phyloP scores from a whole-genome alignment of 257 asterid species.

The Gentiana dahurica region DNA sequence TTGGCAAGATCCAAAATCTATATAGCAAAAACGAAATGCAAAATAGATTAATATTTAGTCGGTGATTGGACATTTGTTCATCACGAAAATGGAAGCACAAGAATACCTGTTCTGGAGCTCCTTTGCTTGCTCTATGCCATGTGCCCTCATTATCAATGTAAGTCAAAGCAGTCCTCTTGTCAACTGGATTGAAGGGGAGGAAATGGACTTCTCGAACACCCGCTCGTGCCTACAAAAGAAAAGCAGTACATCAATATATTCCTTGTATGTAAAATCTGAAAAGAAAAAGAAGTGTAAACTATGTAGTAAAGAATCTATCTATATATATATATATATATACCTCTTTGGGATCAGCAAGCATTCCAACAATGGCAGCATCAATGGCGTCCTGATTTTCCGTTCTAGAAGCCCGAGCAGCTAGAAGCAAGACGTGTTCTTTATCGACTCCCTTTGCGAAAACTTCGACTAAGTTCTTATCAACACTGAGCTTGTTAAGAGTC shows the following conservation, averaged over 20 bases:
- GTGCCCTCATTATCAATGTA: conserved; percentile 62
- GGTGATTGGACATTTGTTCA: not conserved
- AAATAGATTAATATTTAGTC: conserved; percentile 3
- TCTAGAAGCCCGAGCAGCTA: conserved; percentile 94
- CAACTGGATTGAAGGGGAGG: conserved; percentile 95
- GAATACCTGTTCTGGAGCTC: conserved; percentile 96
- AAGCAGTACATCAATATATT: not conserved
- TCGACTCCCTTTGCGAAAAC: conserved; percentile 79
- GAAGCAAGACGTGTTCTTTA: conserved; percentile 65
- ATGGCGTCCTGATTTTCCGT: conserved; percentile 92
- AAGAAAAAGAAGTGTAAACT: not conserved
- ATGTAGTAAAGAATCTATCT: not conserved
- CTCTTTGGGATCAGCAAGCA: conserved; percentile 98
- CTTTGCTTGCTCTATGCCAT: conserved; percentile 97
- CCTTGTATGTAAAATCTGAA: not conserved
- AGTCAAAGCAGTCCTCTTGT: conserved; percentile 96
- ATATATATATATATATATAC: conserved; percentile 24
- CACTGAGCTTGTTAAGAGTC: conserved; percentile 76
- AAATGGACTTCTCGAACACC: conserved; percentile 77
- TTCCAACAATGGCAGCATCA: conserved; percentile 87
- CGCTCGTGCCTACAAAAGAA: conserved; percentile 68
- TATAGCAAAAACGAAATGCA: not conserved
- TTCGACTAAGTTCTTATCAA: conserved; percentile 72
- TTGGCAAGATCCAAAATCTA: conserved; percentile 85
- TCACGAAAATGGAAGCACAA: conserved; percentile 4